Conservation (phyloP, 768 basidiomycete genomes). For the Termitomyces eurrhizus region DNA sequence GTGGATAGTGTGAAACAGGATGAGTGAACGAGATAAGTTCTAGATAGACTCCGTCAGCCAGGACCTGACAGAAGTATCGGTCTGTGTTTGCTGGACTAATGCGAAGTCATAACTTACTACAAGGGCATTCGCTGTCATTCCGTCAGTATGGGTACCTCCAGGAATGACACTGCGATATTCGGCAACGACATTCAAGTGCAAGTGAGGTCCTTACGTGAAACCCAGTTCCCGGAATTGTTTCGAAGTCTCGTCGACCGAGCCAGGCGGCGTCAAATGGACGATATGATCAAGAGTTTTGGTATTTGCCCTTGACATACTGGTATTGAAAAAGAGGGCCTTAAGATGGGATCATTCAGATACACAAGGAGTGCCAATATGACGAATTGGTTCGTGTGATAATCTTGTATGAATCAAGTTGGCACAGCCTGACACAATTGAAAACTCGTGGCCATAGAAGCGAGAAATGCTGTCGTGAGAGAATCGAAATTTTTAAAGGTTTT, state of each 20-base stretch:
- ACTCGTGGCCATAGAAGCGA: background rate
- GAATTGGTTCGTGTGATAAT: background rate
- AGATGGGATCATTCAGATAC: background rate
- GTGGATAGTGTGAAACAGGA: conserved; percentile 49
- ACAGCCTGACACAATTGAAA: no score
- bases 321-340: background rate
- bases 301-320: conserved; percentile 8
- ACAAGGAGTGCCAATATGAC: conserved; percentile 1
- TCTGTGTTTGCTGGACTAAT: background rate
- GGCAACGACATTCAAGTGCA: background rate
- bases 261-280: conserved; percentile 67
- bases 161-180: conserved; percentile 48
- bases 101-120: conserved; percentile 38
- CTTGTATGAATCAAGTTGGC: background rate
- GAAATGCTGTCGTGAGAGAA: no score
- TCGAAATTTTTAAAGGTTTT: no score
- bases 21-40: conserved; percentile 69
- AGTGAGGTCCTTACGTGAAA: conserved; percentile 49
- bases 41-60: conserved; percentile 58
- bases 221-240: conserved; percentile 56
- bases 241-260: conserved; percentile 44
- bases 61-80: conserved; percentile 29
- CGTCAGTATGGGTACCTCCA: conserved; percentile 64
- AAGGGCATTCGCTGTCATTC: conserved; percentile 61
- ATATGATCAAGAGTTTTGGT: conserved; percentile 60